Evolutionary conservation across 371 early-diverging fungal species (phyloP).

Genomic region (Mucor piriformis): DNA sequence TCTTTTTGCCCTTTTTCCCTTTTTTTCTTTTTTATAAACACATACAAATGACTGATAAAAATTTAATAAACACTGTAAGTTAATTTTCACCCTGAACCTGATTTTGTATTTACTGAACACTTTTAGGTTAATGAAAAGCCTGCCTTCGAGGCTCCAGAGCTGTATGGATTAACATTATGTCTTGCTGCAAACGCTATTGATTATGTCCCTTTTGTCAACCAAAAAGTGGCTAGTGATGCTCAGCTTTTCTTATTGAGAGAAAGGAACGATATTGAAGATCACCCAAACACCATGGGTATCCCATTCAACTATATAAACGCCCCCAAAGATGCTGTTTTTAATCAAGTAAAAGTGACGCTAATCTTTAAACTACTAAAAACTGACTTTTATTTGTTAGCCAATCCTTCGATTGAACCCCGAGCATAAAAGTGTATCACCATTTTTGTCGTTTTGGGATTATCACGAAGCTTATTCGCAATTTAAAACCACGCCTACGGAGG

Average conservation of each 20-base stretch:
- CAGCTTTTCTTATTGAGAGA: slow-evolving; percentile 24
- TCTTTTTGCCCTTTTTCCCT: background rate
- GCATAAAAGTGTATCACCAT: slow-evolving; percentile 28
- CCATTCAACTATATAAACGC: slow-evolving; percentile 19
- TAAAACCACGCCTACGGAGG: slow-evolving; percentile 36
- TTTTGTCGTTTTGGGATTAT: slow-evolving; percentile 41
- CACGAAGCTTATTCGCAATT: slow-evolving; percentile 31
- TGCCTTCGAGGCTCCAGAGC: slow-evolving; percentile 28
- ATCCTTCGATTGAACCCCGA: slow-evolving; percentile 8
- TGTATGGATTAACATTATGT: slow-evolving; percentile 35
- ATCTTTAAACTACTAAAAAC: background rate
- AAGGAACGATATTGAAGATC: slow-evolving; percentile 21
- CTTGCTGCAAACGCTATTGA: slow-evolving; percentile 31
- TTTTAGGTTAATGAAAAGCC: background rate
- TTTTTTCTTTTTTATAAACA: background rate
- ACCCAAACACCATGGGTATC: slow-evolving; percentile 34
- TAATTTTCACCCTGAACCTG: background rate
- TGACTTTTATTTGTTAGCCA: background rate
- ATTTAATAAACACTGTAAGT: background rate
- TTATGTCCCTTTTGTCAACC: slow-evolving; percentile 26
- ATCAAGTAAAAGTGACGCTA: slow-evolving; percentile 5
- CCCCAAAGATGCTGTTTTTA: background rate
- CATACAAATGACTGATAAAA: background rate
- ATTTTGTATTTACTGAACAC: background rate
- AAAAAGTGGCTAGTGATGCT: slow-evolving; percentile 38